Evolutionary conservation across 2,329 filamentous ascomycete genomes (phyloP), one percentile per base, ranked within the genome.

Genomic region (Penicillium sp.): DNA sequence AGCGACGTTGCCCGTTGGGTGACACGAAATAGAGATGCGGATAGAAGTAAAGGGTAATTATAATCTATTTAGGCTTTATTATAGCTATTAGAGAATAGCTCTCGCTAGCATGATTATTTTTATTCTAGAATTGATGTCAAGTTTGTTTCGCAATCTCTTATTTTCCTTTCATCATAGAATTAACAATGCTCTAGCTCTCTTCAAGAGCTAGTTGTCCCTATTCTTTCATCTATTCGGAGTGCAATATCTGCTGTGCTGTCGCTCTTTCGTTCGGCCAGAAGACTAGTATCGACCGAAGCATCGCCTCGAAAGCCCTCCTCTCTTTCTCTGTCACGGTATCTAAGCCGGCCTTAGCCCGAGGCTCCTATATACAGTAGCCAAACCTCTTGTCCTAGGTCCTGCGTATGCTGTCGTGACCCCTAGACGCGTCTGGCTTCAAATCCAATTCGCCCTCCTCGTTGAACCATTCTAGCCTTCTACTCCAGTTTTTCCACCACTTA

Each of bases 401-500:
- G 9, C 49, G 47, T 33, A 44, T 18, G 20, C 47, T 33, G 35
- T 47, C 35, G 13, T 31, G 29, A 8, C 25, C 41, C 25, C 49
- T 53, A 43, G 51, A 52, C 28, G 7, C 15, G 24, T 44, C 32
- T n/a, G n/a, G n/a, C n/a, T 18, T 31, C 28, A 18, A 31, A 18
- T 29, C n/a, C 18, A 43, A 13, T 23, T 33, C 28, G 4, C 52
- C 52, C 32, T 65, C 56, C 31, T 65, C 53, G 44, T 51, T 50
- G 27, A 62, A 62, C 47, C 50, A 55, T 18, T 58, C 48, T 4
- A 15, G 9, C 13, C 58, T 51, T 42, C 13, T 49, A 1, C 46
- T 46, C 61, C 60, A 66, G 2, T 56, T 62, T 12, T 55, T 42
- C 55, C 64, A 63, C 56, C 57, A 58, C n/a, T 64, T 54, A 20